These are phyloP conservation scores for Cymbopogon citratus DNA, from an alignment of 176 grass and related monocot species.

Conservation along the genomic window DNA sequence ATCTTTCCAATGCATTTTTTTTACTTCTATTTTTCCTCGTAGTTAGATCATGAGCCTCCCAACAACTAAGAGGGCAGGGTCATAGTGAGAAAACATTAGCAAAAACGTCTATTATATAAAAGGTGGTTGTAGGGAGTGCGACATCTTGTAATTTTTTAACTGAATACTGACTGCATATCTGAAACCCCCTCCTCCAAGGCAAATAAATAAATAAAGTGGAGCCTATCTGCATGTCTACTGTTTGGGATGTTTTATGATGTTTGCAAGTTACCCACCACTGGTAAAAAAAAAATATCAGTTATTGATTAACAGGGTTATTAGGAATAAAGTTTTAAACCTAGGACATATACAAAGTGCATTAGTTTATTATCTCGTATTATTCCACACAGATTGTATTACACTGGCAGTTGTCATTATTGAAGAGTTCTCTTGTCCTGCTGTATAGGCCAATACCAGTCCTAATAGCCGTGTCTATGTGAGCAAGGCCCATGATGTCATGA, in stretches of 20 bases:
- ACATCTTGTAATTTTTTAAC: not conserved
- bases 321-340: not conserved
- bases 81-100: not conserved
- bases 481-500: conserved; percentile 87
- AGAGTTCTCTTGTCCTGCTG: not conserved
- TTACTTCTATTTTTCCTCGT: not conserved
- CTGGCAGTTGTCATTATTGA: not conserved
- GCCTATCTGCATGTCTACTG: not conserved
- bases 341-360: not conserved
- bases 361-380: not conserved
- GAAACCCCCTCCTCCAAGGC: not conserved
- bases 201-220: not conserved
- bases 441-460: conserved; percentile 53
- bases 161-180: not conserved
- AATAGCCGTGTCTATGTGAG: conserved; percentile 53
- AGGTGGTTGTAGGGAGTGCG: not conserved
- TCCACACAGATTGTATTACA: not conserved
- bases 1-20: conserved; percentile 20
- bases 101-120: not conserved
- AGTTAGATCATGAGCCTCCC: not conserved
- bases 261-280: not conserved
- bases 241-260: not conserved
- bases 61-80: not conserved
- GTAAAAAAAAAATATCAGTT: not conserved
- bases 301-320: not conserved